Conservation (phyloP, 768 basidiomycete species). For the Cantharellus anzutake region DNA sequence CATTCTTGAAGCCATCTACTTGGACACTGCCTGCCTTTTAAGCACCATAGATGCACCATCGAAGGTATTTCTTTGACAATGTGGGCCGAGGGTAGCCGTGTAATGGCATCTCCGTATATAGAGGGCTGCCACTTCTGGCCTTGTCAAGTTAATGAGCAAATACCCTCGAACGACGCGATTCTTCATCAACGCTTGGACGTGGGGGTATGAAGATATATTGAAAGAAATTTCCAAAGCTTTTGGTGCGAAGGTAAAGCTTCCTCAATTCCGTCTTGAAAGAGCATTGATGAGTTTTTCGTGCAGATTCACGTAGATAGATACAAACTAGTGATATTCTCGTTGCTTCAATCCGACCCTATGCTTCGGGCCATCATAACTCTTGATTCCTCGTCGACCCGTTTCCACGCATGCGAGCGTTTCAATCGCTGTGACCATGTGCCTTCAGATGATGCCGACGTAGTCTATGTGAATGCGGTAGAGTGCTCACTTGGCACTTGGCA, state of each 20-base stretch:
- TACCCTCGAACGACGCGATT: conserved; percentile 53
- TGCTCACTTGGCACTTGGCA: conserved; percentile 40
- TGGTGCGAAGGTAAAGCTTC: conserved; percentile 31
- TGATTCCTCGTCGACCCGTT: conserved; percentile 46
- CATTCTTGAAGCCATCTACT: conserved; percentile 55
- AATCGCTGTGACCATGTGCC: conserved; percentile 42
- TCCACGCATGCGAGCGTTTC: conserved; percentile 87
- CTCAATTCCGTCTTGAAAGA: neutral
- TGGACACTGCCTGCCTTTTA: conserved; percentile 62
- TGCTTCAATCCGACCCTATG: conserved; percentile 35
- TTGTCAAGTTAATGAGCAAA: conserved; percentile 48
- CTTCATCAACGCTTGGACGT: conserved; percentile 88
- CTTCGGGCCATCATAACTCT: conserved; percentile 39
- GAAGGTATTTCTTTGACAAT: conserved; percentile 27
- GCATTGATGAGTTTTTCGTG: neutral
- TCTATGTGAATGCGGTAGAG: conserved; percentile 64
- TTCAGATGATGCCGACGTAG: conserved; percentile 33
- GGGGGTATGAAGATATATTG: conserved; percentile 87
- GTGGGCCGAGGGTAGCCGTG: conserved; percentile 12
- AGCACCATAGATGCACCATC: conserved; percentile 32
- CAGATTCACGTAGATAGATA: conserved; percentile 87
- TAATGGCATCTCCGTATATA: conserved; percentile 16
- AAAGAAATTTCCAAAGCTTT: conserved; percentile 57
- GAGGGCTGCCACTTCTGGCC: conserved; percentile 44
- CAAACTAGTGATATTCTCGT: conserved; percentile 48